These are phyloP conservation scores for Rhizopus delemar DNA, from an alignment of 371 early-diverging fungal genomes.

Conservation along the genomic window DNA sequence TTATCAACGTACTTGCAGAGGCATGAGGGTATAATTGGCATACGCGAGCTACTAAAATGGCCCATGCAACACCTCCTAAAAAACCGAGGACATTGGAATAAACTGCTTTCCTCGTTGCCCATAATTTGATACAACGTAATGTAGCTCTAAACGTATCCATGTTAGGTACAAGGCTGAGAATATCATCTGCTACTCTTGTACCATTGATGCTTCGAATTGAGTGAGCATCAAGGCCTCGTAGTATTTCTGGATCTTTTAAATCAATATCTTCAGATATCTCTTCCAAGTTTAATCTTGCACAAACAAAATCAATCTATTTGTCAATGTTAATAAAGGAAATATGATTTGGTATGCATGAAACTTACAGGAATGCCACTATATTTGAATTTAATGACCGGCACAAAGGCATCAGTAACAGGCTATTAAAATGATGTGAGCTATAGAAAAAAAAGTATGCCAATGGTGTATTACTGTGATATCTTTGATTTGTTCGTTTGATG, in stretches of 20 bases:
- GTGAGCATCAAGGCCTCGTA: conserved; percentile 75
- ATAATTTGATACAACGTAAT: conserved; percentile 88
- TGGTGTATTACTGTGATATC: conserved; percentile 80
- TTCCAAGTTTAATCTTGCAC: conserved; percentile 70
- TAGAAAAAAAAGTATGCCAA: conserved; percentile 32
- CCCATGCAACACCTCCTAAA: conserved; percentile 95
- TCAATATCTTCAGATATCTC: conserved; percentile 70
- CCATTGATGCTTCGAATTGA: conserved; percentile 85
- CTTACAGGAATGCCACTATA: conserved; percentile 66
- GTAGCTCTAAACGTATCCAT: conserved; percentile 76
- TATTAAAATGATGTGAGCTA: background rate
- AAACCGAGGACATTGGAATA: conserved; percentile 93
- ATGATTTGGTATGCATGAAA: background rate
- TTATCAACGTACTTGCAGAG: conserved; percentile 69
- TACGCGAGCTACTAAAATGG: conserved; percentile 84
- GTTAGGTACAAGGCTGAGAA: conserved; percentile 82
- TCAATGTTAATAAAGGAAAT: no score
- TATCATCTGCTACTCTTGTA: conserved; percentile 88
- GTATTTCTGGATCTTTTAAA: conserved; percentile 67
- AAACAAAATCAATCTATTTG: conserved; percentile 80
- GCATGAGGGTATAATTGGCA: conserved; percentile 93
- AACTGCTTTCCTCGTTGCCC: conserved; percentile 83
- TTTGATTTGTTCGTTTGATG: conserved; percentile 61
- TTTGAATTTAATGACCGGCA: conserved; percentile 86
- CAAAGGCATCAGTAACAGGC: conserved; percentile 78